A percentile compares a stretch with the other conserved stretches of the same genome.
These are phyloP conservation scores for Globisporangium nagaii DNA, from an alignment of 352 stramenopile genomes.

Conservation along the genomic window DNA sequence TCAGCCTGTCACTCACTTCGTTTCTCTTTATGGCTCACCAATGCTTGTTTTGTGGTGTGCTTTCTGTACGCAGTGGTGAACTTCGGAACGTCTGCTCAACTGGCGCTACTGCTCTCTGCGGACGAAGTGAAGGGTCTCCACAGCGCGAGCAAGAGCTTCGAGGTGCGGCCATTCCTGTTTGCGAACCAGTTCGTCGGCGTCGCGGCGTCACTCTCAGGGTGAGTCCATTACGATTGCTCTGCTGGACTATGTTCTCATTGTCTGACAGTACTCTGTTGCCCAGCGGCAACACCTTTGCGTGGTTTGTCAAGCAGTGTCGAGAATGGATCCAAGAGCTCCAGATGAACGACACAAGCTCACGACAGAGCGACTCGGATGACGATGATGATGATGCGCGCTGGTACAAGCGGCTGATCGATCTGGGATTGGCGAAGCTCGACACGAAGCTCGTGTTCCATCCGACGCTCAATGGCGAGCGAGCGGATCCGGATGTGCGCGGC, in stretches of 20 bases:
- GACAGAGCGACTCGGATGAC: conserved; percentile 11
- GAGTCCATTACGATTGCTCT: too few relatives aligned
- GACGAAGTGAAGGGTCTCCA: conserved; percentile 23
- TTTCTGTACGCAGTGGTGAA: conserved; percentile 43
- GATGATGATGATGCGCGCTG: conserved; percentile 11
- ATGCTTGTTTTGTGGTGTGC: background rate
- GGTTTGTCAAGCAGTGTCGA: conserved; percentile 54
- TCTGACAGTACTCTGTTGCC: too few relatives aligned
- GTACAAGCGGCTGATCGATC: conserved; percentile 50
- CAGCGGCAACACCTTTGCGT: conserved; percentile 72
- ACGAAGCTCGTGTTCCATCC: conserved; percentile 58
- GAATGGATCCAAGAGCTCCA: conserved; percentile 45
- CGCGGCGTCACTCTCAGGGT: conserved; percentile 74
- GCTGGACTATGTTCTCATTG: too few relatives aligned
- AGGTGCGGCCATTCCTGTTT: conserved; percentile 67
- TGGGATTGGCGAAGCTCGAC: conserved; percentile 39
- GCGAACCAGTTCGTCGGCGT: conserved; percentile 53
- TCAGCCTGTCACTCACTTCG: too few relatives aligned
- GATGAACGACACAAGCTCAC: background rate
- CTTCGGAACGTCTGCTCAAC: conserved; percentile 75
- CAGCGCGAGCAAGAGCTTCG: conserved; percentile 36
- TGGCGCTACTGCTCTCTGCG: conserved; percentile 55
- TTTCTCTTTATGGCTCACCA: too few relatives aligned
- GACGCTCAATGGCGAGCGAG: conserved; percentile 65
- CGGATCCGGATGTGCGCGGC: conserved; percentile 26